Evolutionary conservation across 768 basidiomycete genomes (phyloP).

Genomic region (Rhizopogon salebrosus): DNA sequence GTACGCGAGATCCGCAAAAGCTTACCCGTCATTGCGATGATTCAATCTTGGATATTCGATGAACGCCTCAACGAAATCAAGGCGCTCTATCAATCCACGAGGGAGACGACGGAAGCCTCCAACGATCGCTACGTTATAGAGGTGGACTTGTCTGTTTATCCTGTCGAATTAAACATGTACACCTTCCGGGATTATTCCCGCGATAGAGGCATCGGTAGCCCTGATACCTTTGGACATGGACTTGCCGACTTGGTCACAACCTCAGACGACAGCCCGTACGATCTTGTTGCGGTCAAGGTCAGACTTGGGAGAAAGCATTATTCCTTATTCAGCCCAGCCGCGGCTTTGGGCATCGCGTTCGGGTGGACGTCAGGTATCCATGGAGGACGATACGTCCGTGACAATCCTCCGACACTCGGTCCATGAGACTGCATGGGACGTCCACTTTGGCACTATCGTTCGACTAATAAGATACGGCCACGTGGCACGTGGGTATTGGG

Average conservation of each 20-base stretch:
- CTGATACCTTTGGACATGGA: not conserved
- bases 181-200: not conserved
- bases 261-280: not conserved
- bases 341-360: not conserved
- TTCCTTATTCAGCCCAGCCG: not conserved
- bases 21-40: not conserved
- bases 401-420: not conserved
- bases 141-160: not conserved
- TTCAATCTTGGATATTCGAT: conserved; percentile 1
- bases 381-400: not conserved
- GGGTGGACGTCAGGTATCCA: not conserved
- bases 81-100: not conserved
- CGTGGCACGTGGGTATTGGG: not conserved
- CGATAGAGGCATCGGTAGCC: not conserved
- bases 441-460: not conserved
- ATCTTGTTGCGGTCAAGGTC: not conserved
- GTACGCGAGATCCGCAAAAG: conserved; percentile 1
- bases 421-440: not conserved
- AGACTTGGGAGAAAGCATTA: not conserved
- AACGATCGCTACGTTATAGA: not conserved
- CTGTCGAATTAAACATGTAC: not conserved
- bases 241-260: not conserved
- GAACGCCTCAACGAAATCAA: not conserved
- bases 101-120: not conserved
- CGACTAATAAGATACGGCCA: not conserved